Evolutionary conservation across 306 rosid genomes (phyloP), one percentile per base, ranked within the genome.

Genomic region (Citrullus amarus): DNA sequence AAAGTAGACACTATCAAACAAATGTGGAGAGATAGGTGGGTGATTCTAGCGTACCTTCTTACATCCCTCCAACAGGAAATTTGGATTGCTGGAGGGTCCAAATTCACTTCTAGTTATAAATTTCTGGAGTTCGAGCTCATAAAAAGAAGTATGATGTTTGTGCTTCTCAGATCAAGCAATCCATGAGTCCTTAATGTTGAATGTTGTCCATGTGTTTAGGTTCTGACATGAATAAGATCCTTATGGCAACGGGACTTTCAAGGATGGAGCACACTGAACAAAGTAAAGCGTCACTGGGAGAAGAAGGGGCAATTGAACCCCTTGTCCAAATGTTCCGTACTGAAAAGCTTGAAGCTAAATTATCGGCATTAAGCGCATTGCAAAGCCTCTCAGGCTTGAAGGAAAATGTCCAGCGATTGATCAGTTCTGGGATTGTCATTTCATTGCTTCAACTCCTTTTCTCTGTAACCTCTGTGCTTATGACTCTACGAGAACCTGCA

Each of bases 401-500:
- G 9, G 94, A 90, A 81, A 93, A 93, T 54, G 83, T 88, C 57
- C 93, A 86, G 30, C 91, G 79, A 25, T 74, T 93, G 83, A 80
- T 88, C 79, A 80, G 76, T 80, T 90, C 93, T 0, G 97, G 98
- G 48, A 88, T 93, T 10, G 82, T 89, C 62, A 80, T 79, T 44
- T 80, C 90, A 41, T 83, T 93, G 51, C 91, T 93, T 57, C 97
- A 91, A 79, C 97, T 93, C 60, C 98, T 93, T 53, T 93, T 93
- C 82, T 93, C 97, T 2, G 98, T 93, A 3, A 93, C 98, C 6
- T 93, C 98, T 25, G 96, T 89, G 32, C 98, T 93, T 53, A 92
- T 92, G 97, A 89, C 91, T 48, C 91, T 93, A 61, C 85, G 98
- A 9, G 98, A 93, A 82, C 97, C 98, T 17, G 96, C 92, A 58